These are phyloP conservation scores for Penicillium rolfsii DNA, from an alignment of 2,329 filamentous ascomycete species.

Conservation along the genomic window DNA sequence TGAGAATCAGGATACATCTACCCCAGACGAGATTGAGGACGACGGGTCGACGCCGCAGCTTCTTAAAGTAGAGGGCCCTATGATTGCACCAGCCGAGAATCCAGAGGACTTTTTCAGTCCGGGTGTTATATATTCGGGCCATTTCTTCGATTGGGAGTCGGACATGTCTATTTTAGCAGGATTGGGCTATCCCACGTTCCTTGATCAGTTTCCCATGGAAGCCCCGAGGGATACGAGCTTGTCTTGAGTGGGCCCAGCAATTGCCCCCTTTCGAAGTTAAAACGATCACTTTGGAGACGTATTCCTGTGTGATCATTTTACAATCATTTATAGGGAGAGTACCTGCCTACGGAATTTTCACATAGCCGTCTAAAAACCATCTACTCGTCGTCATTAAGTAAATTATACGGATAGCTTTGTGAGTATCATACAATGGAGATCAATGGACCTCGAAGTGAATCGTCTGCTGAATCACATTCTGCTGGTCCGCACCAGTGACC, in stretches of 20 bases:
- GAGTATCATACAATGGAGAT: neutral
- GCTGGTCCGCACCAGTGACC: conserved; percentile 6
- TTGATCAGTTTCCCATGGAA: neutral
- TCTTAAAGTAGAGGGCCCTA: neutral
- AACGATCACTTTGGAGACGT: neutral
- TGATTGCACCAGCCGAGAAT: neutral
- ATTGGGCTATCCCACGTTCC: conserved; percentile 1
- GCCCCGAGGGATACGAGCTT: neutral
- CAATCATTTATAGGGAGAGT: neutral
- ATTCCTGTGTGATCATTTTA: neutral
- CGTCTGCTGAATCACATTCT: conserved; percentile 19
- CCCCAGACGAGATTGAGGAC: conserved; percentile 2
- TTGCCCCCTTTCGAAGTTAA: no score
- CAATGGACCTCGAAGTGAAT: conserved; percentile 22
- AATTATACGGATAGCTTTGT: neutral
- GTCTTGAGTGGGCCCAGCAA: neutral
- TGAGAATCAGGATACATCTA: neutral
- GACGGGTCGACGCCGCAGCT: neutral
- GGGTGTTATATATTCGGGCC: neutral
- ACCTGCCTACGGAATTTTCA: neutral
- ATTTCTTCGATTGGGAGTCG: conserved; percentile 3
- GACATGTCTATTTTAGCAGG: conserved; percentile 2
- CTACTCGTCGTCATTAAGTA: neutral
- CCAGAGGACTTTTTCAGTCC: neutral
- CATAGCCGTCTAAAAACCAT: neutral